Conservation (phyloP, 2,329 filamentous ascomycete genomes). For the Acarospora socialis region DNA sequence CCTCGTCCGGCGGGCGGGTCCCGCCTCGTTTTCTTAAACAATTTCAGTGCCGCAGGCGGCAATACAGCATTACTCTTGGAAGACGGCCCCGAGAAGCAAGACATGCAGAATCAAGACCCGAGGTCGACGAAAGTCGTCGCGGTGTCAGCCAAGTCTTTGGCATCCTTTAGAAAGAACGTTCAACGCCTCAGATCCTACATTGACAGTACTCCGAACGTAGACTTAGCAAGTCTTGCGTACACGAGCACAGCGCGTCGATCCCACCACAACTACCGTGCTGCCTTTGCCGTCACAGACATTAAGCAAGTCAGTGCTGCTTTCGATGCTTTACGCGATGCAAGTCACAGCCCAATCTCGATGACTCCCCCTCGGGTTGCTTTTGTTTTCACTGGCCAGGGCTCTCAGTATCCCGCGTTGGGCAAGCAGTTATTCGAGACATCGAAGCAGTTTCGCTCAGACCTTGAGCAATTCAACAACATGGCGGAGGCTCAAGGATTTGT, state of each 20-base stretch:
- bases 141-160: constrained; percentile 38
- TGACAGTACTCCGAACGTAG: constrained; percentile 31
- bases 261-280: constrained; percentile 29
- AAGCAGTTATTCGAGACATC: constrained; percentile 19
- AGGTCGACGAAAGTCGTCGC: constrained; percentile 39
- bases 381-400: constrained; percentile 26
- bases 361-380: constrained; percentile 7
- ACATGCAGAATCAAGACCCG: constrained; percentile 28
- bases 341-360: neutral
- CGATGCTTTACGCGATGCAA: neutral
- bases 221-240: constrained; percentile 43
- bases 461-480: constrained; percentile 22
- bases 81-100: constrained; percentile 26
- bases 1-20: too few relatives aligned
- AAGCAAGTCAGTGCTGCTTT: neutral
- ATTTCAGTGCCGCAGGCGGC: constrained; percentile 56
- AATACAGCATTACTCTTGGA: constrained; percentile 40
- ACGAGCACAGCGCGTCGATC: constrained; percentile 49
- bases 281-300: constrained; percentile 20
- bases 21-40: constrained; percentile 38
- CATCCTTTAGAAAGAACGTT: constrained; percentile 35
- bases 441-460: constrained; percentile 19
- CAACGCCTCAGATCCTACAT: constrained; percentile 39
- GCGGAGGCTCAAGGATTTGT: constrained; percentile 19
- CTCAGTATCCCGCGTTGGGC: constrained; percentile 11